These are phyloP conservation scores for Paraurostyla sp. DNA, from an alignment of 73 alveolate genomes.

Conservation along the genomic window DNA sequence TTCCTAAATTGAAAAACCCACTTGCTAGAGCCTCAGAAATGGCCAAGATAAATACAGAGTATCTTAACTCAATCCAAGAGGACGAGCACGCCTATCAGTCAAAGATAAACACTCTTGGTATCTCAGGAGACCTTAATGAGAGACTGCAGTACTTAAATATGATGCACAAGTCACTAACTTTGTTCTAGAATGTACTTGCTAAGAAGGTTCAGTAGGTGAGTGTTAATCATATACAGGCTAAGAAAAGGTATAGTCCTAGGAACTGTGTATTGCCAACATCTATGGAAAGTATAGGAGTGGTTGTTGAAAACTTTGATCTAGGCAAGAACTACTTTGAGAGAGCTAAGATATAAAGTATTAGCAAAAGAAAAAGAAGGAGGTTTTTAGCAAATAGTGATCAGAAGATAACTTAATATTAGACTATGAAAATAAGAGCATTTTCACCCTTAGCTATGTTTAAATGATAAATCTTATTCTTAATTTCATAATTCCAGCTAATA, in stretches of 20 bases:
- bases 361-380: too few species aligned
- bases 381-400: too few species aligned
- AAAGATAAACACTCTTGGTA: background rate
- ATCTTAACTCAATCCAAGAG: background rate
- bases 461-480: too few species aligned
- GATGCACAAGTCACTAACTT: slow-evolving; percentile 18
- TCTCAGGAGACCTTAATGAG: slow-evolving; percentile 26
- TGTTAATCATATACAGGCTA: background rate
- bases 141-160: background rate
- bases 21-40: slow-evolving; percentile 18
- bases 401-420: too few species aligned
- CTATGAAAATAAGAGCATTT: too few species aligned
- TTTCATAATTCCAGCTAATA: too few species aligned
- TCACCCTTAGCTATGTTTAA: too few species aligned
- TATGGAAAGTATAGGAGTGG: background rate
- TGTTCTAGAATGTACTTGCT: slow-evolving; percentile 2
- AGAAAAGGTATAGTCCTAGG: slow-evolving; percentile 10
- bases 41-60: slow-evolving; percentile 15
- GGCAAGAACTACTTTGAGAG: slow-evolving; percentile 27
- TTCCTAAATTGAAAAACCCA: background rate
- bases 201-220: background rate
- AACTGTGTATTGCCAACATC: background rate
- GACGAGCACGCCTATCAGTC: slow-evolving; percentile 24
- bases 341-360: too few species aligned
- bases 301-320: background rate